A percentile compares a stretch with the other conserved stretches of the same genome.
Evolutionary conservation across 2,329 filamentous ascomycete genomes (phyloP).

Genomic region (Xylariaceae sp.): DNA sequence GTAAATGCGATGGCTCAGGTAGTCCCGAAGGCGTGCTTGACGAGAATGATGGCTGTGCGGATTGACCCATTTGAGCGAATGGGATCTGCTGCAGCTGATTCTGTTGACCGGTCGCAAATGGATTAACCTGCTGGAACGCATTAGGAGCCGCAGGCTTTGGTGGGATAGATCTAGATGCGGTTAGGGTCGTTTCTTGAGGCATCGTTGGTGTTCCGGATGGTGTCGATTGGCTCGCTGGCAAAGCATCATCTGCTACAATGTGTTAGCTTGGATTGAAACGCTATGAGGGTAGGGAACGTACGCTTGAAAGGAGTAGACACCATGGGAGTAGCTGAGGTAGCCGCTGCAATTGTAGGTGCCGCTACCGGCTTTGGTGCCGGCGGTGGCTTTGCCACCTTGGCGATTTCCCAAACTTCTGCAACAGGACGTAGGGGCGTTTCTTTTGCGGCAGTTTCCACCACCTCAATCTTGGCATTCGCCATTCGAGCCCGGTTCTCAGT

Average conservation of each 20-base stretch:
- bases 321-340: background rate
- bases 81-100: constrained; percentile 22
- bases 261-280: background rate
- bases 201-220: constrained; percentile 5
- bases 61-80: constrained; percentile 19
- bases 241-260: constrained; percentile 11
- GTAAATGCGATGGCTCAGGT: constrained; percentile 19
- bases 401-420: constrained; percentile 78
- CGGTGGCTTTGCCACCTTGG: constrained; percentile 58
- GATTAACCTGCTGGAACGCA: constrained; percentile 14
- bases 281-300: constrained; percentile 8
- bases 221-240: constrained; percentile 5
- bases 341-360: constrained; percentile 7
- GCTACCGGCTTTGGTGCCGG: constrained; percentile 29
- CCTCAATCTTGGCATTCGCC: constrained; percentile 65
- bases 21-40: constrained; percentile 12
- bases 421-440: constrained; percentile 83
- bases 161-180: constrained; percentile 7
- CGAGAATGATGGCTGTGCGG: constrained; percentile 10
- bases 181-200: constrained; percentile 6
- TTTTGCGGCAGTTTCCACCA: constrained; percentile 75
- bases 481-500: constrained; percentile 61
- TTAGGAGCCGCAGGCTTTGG: constrained; percentile 14
- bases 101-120: constrained; percentile 18
- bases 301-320: constrained; percentile 13